Evolutionary conservation across 2,329 filamentous ascomycete genomes (phyloP).

Genomic region (Hymenotorrendiella dingleyae): DNA sequence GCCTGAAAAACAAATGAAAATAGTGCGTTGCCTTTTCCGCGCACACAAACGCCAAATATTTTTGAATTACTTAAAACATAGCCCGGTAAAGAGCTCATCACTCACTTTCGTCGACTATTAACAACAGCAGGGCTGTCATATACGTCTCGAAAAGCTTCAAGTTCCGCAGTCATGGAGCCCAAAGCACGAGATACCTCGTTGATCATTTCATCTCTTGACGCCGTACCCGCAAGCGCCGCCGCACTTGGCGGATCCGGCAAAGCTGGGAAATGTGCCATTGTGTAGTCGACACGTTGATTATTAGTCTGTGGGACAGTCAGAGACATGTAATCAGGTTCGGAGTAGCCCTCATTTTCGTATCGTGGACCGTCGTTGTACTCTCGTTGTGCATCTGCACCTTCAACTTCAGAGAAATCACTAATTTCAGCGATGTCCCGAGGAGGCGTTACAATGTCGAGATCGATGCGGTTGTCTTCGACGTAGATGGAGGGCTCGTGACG

Average conservation of each 20-base stretch:
- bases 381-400: constrained; percentile 15
- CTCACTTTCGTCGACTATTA: no score
- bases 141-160: constrained; percentile 23
- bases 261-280: constrained; percentile 18
- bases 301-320: constrained; percentile 16
- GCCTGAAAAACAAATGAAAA: no score
- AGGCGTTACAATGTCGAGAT: constrained; percentile 10
- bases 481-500: constrained; percentile 40
- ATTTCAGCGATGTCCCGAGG: constrained; percentile 23
- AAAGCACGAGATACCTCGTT: constrained; percentile 23
- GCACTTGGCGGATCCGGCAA: constrained; percentile 23
- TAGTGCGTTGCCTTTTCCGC: no score
- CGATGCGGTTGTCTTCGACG: constrained; percentile 44
- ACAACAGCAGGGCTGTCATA: constrained; percentile 18
- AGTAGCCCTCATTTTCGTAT: constrained; percentile 13
- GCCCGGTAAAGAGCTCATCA: no score
- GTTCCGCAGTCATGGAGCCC: constrained; percentile 18
- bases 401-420: constrained; percentile 28
- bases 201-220: constrained; percentile 22
- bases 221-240: constrained; percentile 21
- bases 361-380: constrained; percentile 9
- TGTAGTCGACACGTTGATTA: constrained; percentile 6
- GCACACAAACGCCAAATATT: no score
- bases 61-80: no score
- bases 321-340: constrained; percentile 17